A percentile compares a stretch with the other conserved stretches of the same genome.
phyloP scores from a whole-genome alignment of 352 stramenopile genomes.

The Pythium graminicola region DNA sequence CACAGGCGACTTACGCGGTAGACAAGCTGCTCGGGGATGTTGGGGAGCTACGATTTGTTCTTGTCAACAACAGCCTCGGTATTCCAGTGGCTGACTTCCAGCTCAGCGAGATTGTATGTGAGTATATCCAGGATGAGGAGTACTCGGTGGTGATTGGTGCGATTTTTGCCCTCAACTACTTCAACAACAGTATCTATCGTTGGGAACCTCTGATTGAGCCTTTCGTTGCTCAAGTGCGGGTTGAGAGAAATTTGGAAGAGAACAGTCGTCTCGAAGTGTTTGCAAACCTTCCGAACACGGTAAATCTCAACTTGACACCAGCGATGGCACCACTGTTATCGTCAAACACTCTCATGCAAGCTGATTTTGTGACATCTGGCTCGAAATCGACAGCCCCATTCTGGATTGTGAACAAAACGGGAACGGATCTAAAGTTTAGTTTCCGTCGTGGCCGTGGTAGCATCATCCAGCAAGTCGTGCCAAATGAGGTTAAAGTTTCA shows the following conservation, averaged over 20 bases:
- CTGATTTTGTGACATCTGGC: slow-evolving; percentile 80
- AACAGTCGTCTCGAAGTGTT: slow-evolving; percentile 75
- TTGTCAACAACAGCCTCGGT: slow-evolving; percentile 85
- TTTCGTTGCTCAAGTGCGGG: slow-evolving; percentile 71
- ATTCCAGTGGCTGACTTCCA: slow-evolving; percentile 85
- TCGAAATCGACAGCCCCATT: slow-evolving; percentile 86
- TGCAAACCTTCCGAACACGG: slow-evolving; percentile 72
- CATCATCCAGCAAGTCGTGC: slow-evolving; percentile 71
- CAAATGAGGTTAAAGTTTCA: slow-evolving; percentile 58
- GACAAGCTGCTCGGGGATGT: slow-evolving; percentile 84
- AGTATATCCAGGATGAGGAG: slow-evolving; percentile 83
- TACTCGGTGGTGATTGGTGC: slow-evolving; percentile 73
- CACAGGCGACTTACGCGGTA: slow-evolving; percentile 31
- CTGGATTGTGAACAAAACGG: slow-evolving; percentile 86
- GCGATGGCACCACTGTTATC: slow-evolving; percentile 82
- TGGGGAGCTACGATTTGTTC: slow-evolving; percentile 71
- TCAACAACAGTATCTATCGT: slow-evolving; percentile 89
- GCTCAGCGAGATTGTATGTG: slow-evolving; percentile 81
- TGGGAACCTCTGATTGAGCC: slow-evolving; percentile 84
- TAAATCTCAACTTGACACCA: slow-evolving; percentile 85
- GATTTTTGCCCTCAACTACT: slow-evolving; percentile 82
- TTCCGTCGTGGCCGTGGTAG: slow-evolving; percentile 75
- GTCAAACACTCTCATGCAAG: slow-evolving; percentile 68
- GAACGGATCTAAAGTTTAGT: slow-evolving; percentile 78
- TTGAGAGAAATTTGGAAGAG: slow-evolving; percentile 60